phyloP scores from a whole-genome alignment of 306 rosid species.

The Sicyos baderoa region DNA sequence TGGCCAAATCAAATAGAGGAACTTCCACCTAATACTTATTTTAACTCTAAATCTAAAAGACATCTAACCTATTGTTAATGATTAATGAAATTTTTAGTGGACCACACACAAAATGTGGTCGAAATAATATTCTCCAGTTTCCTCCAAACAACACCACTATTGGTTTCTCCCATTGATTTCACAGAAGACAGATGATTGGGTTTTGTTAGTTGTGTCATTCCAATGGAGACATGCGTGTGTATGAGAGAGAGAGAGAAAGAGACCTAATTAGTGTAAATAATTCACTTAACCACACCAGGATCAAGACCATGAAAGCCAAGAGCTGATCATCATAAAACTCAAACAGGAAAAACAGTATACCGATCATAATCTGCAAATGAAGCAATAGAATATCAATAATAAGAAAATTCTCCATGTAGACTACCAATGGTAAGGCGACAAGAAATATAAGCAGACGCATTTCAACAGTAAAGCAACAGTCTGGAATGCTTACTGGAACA shows the following conservation, averaged over 20 bases:
- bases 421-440: neutral
- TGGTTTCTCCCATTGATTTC: slow-evolving; percentile 7
- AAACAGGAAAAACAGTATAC: slow-evolving; percentile 86
- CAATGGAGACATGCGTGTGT: neutral
- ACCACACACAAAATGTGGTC: neutral
- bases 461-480: slow-evolving; percentile 9
- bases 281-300: slow-evolving; percentile 96
- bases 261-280: slow-evolving; percentile 87
- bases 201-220: neutral
- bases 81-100: too few relatives aligned
- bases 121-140: neutral
- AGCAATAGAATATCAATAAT: slow-evolving; percentile 7
- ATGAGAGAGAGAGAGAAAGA: slow-evolving; percentile 24
- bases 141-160: neutral
- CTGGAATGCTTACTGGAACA: slow-evolving; percentile 67
- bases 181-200: neutral
- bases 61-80: too few relatives aligned
- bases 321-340: slow-evolving; percentile 96
- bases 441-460: slow-evolving; percentile 3
- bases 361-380: slow-evolving; percentile 89
- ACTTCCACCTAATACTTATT: neutral
- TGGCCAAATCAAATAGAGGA: neutral
- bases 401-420: neutral
- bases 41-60: too few relatives aligned
- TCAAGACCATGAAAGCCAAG: slow-evolving; percentile 90